Conservation (phyloP, 768 basidiomycete species). For the Lentinus tigrinus region DNA sequence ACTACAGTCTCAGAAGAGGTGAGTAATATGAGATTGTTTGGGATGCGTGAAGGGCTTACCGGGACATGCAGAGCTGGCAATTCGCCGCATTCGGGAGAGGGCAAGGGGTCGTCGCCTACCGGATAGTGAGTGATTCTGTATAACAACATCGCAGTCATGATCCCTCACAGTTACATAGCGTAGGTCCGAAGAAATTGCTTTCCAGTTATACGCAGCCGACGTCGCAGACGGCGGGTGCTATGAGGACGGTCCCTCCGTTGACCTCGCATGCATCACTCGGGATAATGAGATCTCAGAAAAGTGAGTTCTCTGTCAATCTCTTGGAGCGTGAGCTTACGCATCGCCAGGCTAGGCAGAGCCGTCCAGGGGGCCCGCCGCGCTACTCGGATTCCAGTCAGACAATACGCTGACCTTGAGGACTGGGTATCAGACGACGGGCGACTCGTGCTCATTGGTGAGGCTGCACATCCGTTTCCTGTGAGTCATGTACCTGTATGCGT, state of each 20-base stretch:
- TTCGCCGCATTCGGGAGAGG: slow-evolving; percentile 1
- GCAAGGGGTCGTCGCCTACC: slow-evolving; percentile 6
- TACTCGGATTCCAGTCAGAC: slow-evolving; percentile 18
- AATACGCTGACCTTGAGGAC: slow-evolving; percentile 27
- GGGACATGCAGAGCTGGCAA: neutral
- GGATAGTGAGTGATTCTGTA: slow-evolving; percentile 3
- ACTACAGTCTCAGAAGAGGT: neutral
- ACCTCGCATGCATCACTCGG: neutral
- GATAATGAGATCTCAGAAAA: neutral
- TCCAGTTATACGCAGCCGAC: slow-evolving; percentile 10
- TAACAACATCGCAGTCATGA: no score
- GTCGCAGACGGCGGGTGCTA: neutral
- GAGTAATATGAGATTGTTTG: neutral
- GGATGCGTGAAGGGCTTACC: neutral
- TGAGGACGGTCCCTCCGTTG: neutral
- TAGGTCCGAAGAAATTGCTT: neutral
- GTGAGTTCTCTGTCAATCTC: neutral
- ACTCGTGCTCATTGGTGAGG: slow-evolving; percentile 34
- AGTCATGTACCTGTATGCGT: neutral
- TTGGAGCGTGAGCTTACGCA: neutral
- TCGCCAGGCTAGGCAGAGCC: slow-evolving; percentile 11
- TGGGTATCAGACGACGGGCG: slow-evolving; percentile 33
- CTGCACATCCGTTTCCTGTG: slow-evolving; percentile 38
- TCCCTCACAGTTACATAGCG: neutral
- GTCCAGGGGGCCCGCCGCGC: slow-evolving; percentile 9